phyloP scores from a whole-genome alignment of 2,329 filamentous ascomycete species.

The Penicillium sp. region DNA sequence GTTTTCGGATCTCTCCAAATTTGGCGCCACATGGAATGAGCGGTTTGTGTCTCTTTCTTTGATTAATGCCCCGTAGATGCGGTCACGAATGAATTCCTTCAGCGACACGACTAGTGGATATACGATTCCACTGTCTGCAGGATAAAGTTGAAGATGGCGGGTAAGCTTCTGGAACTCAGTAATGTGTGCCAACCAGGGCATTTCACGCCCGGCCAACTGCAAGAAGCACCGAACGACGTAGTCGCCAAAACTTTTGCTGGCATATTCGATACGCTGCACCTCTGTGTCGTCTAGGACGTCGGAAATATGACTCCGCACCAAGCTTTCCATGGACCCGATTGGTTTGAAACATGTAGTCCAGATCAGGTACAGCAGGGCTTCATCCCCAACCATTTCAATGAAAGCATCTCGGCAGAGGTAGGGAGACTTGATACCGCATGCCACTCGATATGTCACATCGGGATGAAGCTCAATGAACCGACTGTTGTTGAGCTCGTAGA shows the following conservation, averaged over 20 bases:
- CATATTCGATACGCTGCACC: constrained; percentile 51
- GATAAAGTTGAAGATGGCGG: constrained; percentile 10
- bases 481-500: constrained; percentile 47
- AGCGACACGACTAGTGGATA: constrained; percentile 18
- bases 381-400: constrained; percentile 55
- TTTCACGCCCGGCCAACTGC: constrained; percentile 27
- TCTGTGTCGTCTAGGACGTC: constrained; percentile 48
- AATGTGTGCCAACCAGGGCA: constrained; percentile 34
- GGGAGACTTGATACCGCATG: constrained; percentile 32
- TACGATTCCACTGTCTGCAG: constrained; percentile 13
- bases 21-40: background rate
- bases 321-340: constrained; percentile 17
- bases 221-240: constrained; percentile 36
- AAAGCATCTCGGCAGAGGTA: constrained; percentile 43
- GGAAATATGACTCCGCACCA: constrained; percentile 41
- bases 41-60: background rate
- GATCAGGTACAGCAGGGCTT: constrained; percentile 42
- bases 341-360: constrained; percentile 10
- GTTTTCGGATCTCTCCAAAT: background rate
- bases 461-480: constrained; percentile 56
- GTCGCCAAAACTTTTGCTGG: constrained; percentile 46
- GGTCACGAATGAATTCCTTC: constrained; percentile 28
- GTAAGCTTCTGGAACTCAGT: constrained; percentile 26
- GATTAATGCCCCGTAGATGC: constrained; percentile 19
- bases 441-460: constrained; percentile 54